Evolutionary conservation across 768 basidiomycete genomes (phyloP).

Genomic region (Russula dissimulans): DNA sequence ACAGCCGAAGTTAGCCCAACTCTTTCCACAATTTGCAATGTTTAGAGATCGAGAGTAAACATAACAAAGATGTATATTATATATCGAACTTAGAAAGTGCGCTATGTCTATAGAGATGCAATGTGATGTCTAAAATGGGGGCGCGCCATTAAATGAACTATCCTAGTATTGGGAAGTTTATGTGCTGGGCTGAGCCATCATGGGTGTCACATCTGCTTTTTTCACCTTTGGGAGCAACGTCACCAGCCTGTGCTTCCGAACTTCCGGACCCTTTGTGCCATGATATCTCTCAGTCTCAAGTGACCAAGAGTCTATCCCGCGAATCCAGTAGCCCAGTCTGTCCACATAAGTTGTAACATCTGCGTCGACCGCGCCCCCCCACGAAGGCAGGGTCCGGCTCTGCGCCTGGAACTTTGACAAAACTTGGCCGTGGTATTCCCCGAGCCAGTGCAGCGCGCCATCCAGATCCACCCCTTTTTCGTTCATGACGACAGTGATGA

Average conservation of each 20-base stretch:
- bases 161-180: background rate
- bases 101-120: no score
- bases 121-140: no score
- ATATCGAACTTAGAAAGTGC: no score
- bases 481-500: constrained; percentile 62
- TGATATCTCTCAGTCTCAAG: constrained; percentile 65
- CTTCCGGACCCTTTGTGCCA: constrained; percentile 42
- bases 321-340: constrained; percentile 64
- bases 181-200: constrained; percentile 1
- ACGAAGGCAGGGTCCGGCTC: constrained; percentile 44
- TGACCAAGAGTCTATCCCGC: constrained; percentile 66
- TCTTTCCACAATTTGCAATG: no score
- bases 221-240: constrained; percentile 4
- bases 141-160: background rate
- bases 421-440: constrained; percentile 44
- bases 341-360: constrained; percentile 50
- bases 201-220: background rate
- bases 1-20: no score
- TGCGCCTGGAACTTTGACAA: constrained; percentile 35
- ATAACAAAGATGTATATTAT: no score
- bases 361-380: constrained; percentile 50
- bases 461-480: constrained; percentile 50
- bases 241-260: constrained; percentile 36
- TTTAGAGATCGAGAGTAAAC: no score
- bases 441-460: constrained; percentile 54